Percentiles rank a stretch among this genome's conserved stretches.
These are phyloP conservation scores for Solanum hybrid DNA, from an alignment of 305 asterid species.

Conservation along the genomic window DNA sequence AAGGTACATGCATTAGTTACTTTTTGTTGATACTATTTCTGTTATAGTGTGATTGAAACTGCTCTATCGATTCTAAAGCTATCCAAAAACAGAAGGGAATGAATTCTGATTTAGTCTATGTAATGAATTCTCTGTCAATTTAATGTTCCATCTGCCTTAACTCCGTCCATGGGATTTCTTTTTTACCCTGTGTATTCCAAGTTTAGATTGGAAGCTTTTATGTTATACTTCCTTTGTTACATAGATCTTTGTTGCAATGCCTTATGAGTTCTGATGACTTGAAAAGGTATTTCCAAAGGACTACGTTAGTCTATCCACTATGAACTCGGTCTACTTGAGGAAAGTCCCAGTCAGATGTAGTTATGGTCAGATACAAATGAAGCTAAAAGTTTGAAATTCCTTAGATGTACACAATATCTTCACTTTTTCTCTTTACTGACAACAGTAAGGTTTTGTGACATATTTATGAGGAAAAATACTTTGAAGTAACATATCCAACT, in stretches of 20 bases:
- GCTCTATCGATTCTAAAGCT: neutral
- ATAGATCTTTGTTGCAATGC: neutral
- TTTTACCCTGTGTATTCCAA: neutral
- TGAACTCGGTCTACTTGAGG: neutral
- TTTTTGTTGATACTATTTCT: neutral
- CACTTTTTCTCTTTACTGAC: neutral
- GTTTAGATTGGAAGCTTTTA: neutral
- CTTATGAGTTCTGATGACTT: neutral
- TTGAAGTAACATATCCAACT: neutral
- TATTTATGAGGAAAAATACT: neutral
- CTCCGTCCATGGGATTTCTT: neutral
- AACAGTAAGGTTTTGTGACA: neutral
- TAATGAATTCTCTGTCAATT: neutral
- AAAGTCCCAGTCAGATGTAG: neutral
- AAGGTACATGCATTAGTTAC: constrained; percentile 28
- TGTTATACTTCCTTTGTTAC: neutral
- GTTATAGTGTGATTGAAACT: neutral
- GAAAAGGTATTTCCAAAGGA: neutral
- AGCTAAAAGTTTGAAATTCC: neutral
- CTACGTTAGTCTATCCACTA: neutral
- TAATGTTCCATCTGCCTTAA: neutral
- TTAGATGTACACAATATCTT: neutral
- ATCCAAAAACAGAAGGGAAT: neutral
- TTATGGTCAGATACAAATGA: neutral
- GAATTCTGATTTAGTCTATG: neutral